Evolutionary conservation across 306 rosid species (phyloP).

Genomic region (Vigna nakashimae): DNA sequence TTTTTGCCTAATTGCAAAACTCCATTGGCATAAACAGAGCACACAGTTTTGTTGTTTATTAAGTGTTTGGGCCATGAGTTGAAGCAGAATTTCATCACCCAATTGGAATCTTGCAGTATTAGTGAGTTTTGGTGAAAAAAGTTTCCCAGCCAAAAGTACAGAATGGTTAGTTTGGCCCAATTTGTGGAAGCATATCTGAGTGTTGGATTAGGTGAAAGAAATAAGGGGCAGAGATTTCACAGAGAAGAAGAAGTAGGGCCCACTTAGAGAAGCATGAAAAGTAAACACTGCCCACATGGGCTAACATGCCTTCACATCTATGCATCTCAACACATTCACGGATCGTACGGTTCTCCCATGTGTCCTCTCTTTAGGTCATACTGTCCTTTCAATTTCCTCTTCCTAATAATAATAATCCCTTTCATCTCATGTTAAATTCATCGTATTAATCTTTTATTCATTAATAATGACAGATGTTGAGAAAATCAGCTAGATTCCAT

Average conservation of each 20-base stretch:
- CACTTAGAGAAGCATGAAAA: conserved; percentile 26
- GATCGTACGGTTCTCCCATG: conserved; percentile 74
- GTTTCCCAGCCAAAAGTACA: conserved; percentile 23
- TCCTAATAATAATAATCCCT: not conserved
- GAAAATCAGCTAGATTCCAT: conserved; percentile 36
- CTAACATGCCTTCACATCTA: conserved; percentile 55
- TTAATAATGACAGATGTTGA: no score
- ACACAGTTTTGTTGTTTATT: not conserved
- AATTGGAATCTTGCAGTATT: conserved; percentile 33
- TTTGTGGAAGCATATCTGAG: conserved; percentile 18
- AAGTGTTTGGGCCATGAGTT: conserved; percentile 27
- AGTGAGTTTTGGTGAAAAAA: not conserved
- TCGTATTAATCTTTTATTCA: no score
- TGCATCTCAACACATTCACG: conserved; percentile 54
- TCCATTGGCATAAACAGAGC: not conserved
- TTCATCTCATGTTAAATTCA: not conserved
- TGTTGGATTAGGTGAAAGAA: conserved; percentile 20
- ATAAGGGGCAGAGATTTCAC: conserved; percentile 25
- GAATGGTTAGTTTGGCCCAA: conserved; percentile 40
- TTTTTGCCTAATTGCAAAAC: no score
- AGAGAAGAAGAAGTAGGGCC: conserved; percentile 39
- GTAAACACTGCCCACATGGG: conserved; percentile 74
- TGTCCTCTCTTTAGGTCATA: conserved; percentile 23
- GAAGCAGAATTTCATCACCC: conserved; percentile 23
- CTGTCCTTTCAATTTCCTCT: not conserved